Base-by-base conservation (phyloP, 202 grass and related monocot genomes). In the Elaeis oleifera region DNA sequence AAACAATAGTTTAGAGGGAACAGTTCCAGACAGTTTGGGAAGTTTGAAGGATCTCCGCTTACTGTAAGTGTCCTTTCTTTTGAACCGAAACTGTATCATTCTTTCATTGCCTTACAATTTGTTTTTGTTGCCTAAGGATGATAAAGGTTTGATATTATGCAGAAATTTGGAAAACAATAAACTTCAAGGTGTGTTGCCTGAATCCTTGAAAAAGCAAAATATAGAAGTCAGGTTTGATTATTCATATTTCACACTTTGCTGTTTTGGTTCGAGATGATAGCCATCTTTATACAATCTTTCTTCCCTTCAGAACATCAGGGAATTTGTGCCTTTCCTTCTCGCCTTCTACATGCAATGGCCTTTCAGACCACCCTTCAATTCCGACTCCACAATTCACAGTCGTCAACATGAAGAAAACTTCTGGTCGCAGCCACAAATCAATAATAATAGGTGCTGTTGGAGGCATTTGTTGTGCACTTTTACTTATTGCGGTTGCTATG, bases 121-220 rank as follows among this genome's bases (percentile, higher is more conserved):
- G 36, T 44, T 44, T 44, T 44, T 44, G 24, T 15, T 55, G 16
- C 31, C 39, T 60, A 55, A 39, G 21, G 51, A 51, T 36, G 57
- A 17, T 4, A n/a, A 15, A 53, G n/a, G 49, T 20, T 51, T 18
- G 49, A 56, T 60, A 58, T 13, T 17, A 65, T 58, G 51, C 51
- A 78, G 76, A 56, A 78, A 78, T 44, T 72, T 78, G 76, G 68
- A 71, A 59, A 72, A 78, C 50, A 78, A 78, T 52, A 72, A 66
- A n/a, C 76, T 78, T 29, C 60, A 71, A 51, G 76, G 76, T 50
- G 60, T 59, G 51, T 59, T 78, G 57, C 68, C 76, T 71, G 19
- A 3, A 39, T 78, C 76, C 29, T 78, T 78, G 65, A 68, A 60
- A 21, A 78, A 71, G 60, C 54, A 54, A 71, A 71, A 28, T 28